A percentile compares a stretch with the other conserved stretches of the same genome.
Evolutionary conservation across 228 moss, liverwort and hornwort genomes (phyloP).

Genomic region (Sphagnum fallax): DNA sequence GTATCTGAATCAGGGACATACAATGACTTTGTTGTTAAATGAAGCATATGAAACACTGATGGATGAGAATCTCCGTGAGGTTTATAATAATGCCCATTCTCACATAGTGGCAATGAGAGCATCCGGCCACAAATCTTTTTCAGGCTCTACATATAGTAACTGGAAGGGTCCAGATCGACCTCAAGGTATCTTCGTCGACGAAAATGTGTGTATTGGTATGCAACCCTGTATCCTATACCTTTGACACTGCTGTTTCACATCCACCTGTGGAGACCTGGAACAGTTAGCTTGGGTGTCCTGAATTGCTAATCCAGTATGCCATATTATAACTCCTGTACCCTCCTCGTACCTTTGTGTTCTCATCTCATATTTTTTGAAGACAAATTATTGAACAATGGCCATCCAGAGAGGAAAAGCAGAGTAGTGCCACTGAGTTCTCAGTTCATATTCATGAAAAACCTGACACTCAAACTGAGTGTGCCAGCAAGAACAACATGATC

Average conservation of each 20-base stretch:
- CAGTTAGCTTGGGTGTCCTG: not conserved
- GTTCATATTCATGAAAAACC: too few species aligned
- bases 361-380: too few species aligned
- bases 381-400: too few species aligned
- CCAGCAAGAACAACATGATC: too few species aligned
- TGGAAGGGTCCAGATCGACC: constrained; percentile 94
- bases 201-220: constrained; percentile 86
- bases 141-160: constrained; percentile 71
- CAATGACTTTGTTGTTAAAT: constrained; percentile 84
- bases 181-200: constrained; percentile 93
- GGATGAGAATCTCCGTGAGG: constrained; percentile 68
- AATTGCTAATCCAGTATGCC: too few species aligned
- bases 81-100: constrained; percentile 68
- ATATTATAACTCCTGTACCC: too few species aligned
- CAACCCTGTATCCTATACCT: not conserved
- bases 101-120: constrained; percentile 53
- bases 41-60: constrained; percentile 91
- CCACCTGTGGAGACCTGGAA: not conserved
- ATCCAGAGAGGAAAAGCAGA: too few species aligned
- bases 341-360: too few species aligned
- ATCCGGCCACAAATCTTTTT: constrained; percentile 47
- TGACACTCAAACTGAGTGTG: too few species aligned
- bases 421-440: too few species aligned
- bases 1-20: constrained; percentile 65
- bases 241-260: not conserved